Base-by-base conservation (phyloP, 371 early-diverging fungal genomes). In the Mucor racemosus region DNA sequence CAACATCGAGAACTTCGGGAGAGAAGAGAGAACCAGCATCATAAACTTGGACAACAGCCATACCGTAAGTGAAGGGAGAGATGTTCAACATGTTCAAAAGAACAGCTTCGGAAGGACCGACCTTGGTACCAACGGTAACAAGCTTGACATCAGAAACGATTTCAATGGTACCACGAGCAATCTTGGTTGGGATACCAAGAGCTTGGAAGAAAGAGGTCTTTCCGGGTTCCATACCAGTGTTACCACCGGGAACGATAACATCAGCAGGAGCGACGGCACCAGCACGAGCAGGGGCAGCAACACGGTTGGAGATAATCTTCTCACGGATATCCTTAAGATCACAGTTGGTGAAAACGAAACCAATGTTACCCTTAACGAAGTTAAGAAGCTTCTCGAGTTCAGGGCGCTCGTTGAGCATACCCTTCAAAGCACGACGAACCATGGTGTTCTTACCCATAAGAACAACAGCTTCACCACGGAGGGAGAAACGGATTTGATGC, bases 401-500 rank as follows among this genome's bases (percentile, higher is more conserved):
- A 76, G 97, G 96, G 85, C 94, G 87, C 74, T 93, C 94, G 65
- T 70, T 59, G 68, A 91, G 71, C 69, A 94, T 75, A 72, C 88
- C 88, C 80, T 93, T 90, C 72, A 99, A 88, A 64, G 95, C 99
- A 82, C 95, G 92, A 78, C 97, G 97, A 64, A 99, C 97, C 94
- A 98, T 97, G 83, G 99, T 99, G 97, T 99, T 99, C 94, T 99
- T 99, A 77, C 99, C 99, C 97, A 99, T 98, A 54, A 99, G 91
- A 62, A 99, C 91, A 77, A 90, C 94, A 73, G 92, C 97, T 63
- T 94, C 85, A 60, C 93, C 94, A 82, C 99, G 94, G 80, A 99
- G 91, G 65, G 90, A 82, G 76, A 90, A 84, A 90, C 99, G 98
- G 84, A 98, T 95, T 77, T 95, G 91, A 92, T 99, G 99, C 96